Conservation (phyloP, 805 yeast genomes). For the Scheffersomyces lignosus region DNA sequence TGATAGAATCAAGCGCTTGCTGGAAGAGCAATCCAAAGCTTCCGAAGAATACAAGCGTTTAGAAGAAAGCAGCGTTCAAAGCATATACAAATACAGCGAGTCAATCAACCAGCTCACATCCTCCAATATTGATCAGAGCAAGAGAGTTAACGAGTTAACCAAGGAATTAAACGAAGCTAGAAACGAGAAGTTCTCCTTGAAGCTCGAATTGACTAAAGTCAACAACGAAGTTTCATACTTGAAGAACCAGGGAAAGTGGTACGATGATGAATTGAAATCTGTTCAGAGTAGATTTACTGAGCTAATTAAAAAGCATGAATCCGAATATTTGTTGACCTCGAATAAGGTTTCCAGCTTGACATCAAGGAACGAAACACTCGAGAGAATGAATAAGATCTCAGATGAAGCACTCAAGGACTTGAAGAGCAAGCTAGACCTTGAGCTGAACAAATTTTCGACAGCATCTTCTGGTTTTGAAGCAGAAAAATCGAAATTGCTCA, state of each 20-base stretch:
- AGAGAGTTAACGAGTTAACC: constrained; percentile 32
- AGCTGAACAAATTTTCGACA: constrained; percentile 16
- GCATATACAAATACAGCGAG: constrained; percentile 27
- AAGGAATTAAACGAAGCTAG: constrained; percentile 37
- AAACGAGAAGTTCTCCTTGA: constrained; percentile 35
- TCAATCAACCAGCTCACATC: constrained; percentile 28
- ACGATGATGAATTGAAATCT: constrained; percentile 34
- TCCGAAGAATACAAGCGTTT: constrained; percentile 2
- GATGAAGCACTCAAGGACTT: constrained; percentile 47
- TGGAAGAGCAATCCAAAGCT: constrained; percentile 4
- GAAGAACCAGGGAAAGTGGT: constrained; percentile 40
- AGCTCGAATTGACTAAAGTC: constrained; percentile 34
- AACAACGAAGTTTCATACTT: constrained; percentile 34
- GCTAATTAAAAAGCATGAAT: constrained; percentile 37
- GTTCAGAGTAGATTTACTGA: constrained; percentile 39
- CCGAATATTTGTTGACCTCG: constrained; percentile 30
- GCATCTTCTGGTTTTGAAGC: constrained; percentile 31
- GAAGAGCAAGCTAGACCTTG: constrained; percentile 40
- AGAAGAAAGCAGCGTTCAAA: constrained; percentile 18
- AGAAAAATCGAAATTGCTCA: constrained; percentile 47
- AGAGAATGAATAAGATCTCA: constrained; percentile 37
- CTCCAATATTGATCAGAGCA: constrained; percentile 37
- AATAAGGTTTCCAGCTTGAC: constrained; percentile 29
- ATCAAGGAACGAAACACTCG: constrained; percentile 23
- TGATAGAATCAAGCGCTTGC: constrained; percentile 4